phyloP scores from a whole-genome alignment of 139 green algal species.

The Micromonas commoda region DNA sequence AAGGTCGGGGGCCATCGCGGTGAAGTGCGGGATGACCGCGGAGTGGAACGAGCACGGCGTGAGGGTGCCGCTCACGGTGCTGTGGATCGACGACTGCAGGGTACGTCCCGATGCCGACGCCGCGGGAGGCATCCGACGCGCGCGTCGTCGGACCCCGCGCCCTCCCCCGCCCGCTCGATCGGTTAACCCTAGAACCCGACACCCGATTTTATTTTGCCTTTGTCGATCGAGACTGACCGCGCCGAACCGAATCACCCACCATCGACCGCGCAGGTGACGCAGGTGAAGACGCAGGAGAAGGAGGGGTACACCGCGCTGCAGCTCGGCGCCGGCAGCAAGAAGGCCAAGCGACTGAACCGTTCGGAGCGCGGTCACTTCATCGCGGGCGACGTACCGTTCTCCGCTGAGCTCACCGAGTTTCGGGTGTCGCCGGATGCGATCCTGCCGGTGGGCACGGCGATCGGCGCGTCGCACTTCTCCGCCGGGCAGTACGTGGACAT shows the following conservation, averaged over 20 bases:
- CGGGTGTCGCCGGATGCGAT: neutral
- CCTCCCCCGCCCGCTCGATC: neutral
- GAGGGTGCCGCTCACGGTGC: constrained; percentile 82
- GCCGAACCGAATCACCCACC: no score
- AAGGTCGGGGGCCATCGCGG: constrained; percentile 70
- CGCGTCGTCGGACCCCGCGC: neutral
- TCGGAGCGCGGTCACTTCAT: constrained; percentile 46
- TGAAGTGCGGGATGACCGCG: constrained; percentile 96
- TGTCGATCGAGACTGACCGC: no score
- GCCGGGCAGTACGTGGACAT: constrained; percentile 91
- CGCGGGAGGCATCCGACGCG: no score
- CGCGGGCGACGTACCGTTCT: constrained; percentile 52
- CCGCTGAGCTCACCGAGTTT: constrained; percentile 79
- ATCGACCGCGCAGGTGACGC: constrained; percentile 88
- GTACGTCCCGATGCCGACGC: constrained; percentile 61
- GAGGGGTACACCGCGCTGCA: constrained; percentile 77
- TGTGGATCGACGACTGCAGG: constrained; percentile 95
- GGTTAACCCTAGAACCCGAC: constrained; percentile 12
- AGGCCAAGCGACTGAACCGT: constrained; percentile 47
- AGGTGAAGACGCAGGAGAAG: constrained; percentile 57
- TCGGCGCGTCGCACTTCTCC: constrained; percentile 78
- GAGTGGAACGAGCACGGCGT: constrained; percentile 86
- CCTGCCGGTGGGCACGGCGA: constrained; percentile 50
- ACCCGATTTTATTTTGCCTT: no score
- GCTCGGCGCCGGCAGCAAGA: constrained; percentile 66